Evolutionary conservation across 1,139 yeast species (phyloP), one percentile per base, ranked within the genome.

Genomic region (Geotrichum reessii): DNA sequence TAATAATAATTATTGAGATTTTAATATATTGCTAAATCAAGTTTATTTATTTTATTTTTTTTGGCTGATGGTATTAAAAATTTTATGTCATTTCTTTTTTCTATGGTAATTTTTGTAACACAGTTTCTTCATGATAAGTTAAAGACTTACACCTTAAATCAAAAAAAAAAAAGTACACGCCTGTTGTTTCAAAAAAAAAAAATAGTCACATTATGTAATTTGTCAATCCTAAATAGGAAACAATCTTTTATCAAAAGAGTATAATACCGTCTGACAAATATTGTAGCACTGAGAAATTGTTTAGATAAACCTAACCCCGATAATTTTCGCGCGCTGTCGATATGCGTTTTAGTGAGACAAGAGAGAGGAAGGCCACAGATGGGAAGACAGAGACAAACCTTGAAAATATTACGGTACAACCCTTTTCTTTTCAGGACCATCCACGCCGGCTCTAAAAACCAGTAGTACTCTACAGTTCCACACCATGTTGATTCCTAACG

Each of bases 401-500:
- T 37, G 44, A 37, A 37, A 37, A 37, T 37, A 37, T 37, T 37
- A 37, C 44, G n/a, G 44, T 19, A 37, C 44, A 37, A 37, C 44
- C 44, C 44, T 37, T 37, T 37, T 37, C 44, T 37, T 19, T 17
- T 37, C n/a, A 37, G 44, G 44, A 37, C 44, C 44, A 37, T 37
- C 44, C 44, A 37, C 44, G 44, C 44, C 17, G 44, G 44, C 44
- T 37, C 44, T 37, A n/a, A 14, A 37, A 37, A 37, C 44, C 44
- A 37, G 44, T 37, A 37, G 44, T 37, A 37, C 44, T 17, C 44
- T 37, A 37, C 21, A 37, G 44, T 37, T 37, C 44, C 44, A 37
- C 44, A 37, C 44, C 44, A 93, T 93, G 99, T 87, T 93, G 84
- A 93, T 93, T 86, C 98, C 99, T 82, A 93, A 89, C 84, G 96